A percentile compares a stretch with the other conserved stretches of the same genome.
These are phyloP conservation scores for Beauveria bassiana DNA, from an alignment of 2,329 filamentous ascomycete species.

Conservation along the genomic window DNA sequence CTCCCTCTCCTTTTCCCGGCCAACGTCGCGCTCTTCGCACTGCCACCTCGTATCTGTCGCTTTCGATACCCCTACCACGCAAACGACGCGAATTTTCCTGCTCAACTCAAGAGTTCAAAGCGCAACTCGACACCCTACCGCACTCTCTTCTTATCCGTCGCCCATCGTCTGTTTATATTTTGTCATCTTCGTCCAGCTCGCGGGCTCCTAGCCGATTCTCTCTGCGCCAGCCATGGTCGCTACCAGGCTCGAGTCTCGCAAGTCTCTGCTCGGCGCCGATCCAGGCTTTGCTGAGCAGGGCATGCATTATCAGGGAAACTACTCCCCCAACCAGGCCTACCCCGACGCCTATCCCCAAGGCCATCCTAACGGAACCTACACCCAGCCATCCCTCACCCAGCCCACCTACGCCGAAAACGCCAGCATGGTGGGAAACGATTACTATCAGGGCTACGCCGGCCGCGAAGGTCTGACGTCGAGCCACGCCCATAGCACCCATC, in stretches of 20 bases:
- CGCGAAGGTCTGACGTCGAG: constrained; percentile 29
- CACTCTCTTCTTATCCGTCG: neutral
- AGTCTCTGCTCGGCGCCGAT: constrained; percentile 32
- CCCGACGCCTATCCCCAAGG: constrained; percentile 22
- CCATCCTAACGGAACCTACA: constrained; percentile 18
- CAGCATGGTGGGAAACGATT: constrained; percentile 20
- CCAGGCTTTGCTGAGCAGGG: constrained; percentile 28
- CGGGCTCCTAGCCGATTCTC: neutral
- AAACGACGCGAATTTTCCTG: neutral
- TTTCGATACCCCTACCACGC: neutral
- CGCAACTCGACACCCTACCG: neutral
- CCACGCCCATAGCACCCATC: constrained; percentile 24
- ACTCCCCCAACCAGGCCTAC: constrained; percentile 16
- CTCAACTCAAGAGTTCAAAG: neutral
- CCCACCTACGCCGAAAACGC: constrained; percentile 22
- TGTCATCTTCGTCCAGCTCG: neutral
- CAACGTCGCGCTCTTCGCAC: neutral
- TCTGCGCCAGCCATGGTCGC: constrained; percentile 26
- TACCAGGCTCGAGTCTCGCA: constrained; percentile 32
- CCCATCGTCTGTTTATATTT: neutral
- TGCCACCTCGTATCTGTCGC: constrained; percentile 1
- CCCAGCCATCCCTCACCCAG: constrained; percentile 19
- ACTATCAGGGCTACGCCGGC: constrained; percentile 29
- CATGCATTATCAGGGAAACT: constrained; percentile 16
- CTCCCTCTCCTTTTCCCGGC: neutral